Conservation (phyloP, 805 yeast species). For the Yarrowia sp. region DNA sequence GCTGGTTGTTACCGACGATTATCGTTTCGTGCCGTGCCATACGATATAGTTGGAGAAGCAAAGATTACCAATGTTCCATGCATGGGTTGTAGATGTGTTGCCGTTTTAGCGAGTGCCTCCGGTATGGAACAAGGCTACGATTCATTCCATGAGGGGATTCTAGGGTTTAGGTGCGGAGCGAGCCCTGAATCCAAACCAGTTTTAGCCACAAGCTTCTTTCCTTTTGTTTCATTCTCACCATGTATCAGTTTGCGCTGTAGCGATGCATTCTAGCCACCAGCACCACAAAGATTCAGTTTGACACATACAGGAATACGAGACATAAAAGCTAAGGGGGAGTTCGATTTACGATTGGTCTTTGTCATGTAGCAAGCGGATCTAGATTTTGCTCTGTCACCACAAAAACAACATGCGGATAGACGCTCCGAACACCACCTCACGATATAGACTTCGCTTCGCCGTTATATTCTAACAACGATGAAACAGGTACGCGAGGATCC, state of each 20-base stretch:
- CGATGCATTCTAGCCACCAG: neutral
- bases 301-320: slow-evolving; percentile 18
- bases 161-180: slow-evolving; percentile 1
- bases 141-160: neutral
- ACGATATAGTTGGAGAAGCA: neutral
- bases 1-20: too few relatives aligned
- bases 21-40: neutral
- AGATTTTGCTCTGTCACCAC: neutral
- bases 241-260: slow-evolving; percentile 4
- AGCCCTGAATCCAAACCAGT: neutral
- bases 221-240: neutral
- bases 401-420: neutral
- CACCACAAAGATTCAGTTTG: slow-evolving; percentile 6
- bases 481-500: slow-evolving; percentile 8
- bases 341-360: neutral
- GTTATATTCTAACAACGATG: neutral
- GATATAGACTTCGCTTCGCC: neutral
- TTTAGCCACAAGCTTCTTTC: slow-evolving; percentile 5
- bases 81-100: neutral
- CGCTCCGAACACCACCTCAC: neutral
- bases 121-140: neutral
- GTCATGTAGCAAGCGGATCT: neutral
- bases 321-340: neutral
- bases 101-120: neutral
- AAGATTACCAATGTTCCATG: neutral